These are phyloP conservation scores for Amauroascus niger DNA, from an alignment of 2,329 filamentous ascomycete genomes.

Conservation along the genomic window DNA sequence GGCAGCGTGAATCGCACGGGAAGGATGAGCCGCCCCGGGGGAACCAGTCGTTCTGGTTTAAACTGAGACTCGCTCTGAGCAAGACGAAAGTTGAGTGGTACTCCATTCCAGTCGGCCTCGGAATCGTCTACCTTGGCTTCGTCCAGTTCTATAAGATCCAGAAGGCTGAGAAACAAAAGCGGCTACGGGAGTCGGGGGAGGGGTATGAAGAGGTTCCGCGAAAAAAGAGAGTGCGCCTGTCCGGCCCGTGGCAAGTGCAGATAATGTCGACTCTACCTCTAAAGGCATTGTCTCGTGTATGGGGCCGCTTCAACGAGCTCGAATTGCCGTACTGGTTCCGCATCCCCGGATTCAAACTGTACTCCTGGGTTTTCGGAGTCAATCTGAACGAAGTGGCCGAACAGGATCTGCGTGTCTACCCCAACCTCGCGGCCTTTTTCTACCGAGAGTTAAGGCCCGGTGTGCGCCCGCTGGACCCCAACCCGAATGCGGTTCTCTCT, in stretches of 20 bases:
- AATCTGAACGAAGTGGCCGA: conserved; percentile 80
- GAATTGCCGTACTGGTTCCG: conserved; percentile 80
- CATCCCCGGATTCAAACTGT: conserved; percentile 82
- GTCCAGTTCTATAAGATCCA: conserved; percentile 74
- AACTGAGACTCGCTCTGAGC: conserved; percentile 49
- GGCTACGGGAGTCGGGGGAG: conserved; percentile 42
- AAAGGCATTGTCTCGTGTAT: conserved; percentile 79
- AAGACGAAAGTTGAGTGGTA: conserved; percentile 73
- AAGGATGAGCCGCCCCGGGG: conserved; percentile 29
- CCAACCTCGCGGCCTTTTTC: conserved; percentile 93
- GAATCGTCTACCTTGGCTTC: conserved; percentile 72
- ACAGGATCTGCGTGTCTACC: conserved; percentile 76
- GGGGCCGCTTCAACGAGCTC: conserved; percentile 86
- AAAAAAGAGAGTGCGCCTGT: conserved; percentile 60
- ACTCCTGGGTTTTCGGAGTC: conserved; percentile 85
- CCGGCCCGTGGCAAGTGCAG: conserved; percentile 86
- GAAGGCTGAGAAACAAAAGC: conserved; percentile 39
- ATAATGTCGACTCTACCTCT: conserved; percentile 88
- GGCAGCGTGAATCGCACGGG: conserved; percentile 31
- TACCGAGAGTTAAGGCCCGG: conserved; percentile 90
- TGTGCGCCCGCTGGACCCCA: conserved; percentile 70
- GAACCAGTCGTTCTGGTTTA: conserved; percentile 47
- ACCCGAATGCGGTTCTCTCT: conserved; percentile 69
- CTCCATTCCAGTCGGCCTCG: conserved; percentile 77
- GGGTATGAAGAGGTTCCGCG: conserved; percentile 36